Conservation (phyloP, 202 grass and related monocot species). For the Digitaria exilis region DNA sequence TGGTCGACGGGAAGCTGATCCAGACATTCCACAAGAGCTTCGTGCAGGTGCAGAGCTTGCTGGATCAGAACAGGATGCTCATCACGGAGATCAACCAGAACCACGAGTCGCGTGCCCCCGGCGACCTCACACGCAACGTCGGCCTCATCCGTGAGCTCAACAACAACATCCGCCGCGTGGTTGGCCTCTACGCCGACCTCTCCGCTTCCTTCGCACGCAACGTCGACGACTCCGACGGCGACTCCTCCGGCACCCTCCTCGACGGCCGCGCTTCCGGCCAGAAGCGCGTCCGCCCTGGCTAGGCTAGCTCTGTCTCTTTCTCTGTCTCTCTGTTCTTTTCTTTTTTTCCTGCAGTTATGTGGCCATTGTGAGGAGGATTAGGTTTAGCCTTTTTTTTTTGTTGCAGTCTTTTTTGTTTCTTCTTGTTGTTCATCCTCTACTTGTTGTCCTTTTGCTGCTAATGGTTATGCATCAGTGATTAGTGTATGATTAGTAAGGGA, state of each 20-base stretch:
- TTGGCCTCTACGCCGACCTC: constrained; percentile 72
- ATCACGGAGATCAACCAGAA: constrained; percentile 90
- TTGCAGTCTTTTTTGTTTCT: background rate
- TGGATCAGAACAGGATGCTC: constrained; percentile 77
- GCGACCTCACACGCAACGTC: constrained; percentile 70
- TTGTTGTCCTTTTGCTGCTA: constrained; percentile 32
- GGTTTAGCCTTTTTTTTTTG: background rate
- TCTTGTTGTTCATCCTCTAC: constrained; percentile 17
- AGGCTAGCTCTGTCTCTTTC: background rate
- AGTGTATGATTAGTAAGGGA: constrained; percentile 31
- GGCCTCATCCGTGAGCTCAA: constrained; percentile 85
- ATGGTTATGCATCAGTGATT: constrained; percentile 34
- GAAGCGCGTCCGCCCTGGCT: constrained; percentile 54
- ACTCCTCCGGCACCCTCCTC: constrained; percentile 55
- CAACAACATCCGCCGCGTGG: constrained; percentile 84
- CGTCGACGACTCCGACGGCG: constrained; percentile 58
- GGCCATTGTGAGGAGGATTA: constrained; percentile 3
- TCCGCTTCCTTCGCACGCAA: constrained; percentile 62
- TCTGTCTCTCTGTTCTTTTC: background rate
- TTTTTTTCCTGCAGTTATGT: too few relatives aligned
- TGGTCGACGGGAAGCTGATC: constrained; percentile 58
- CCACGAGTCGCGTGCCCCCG: constrained; percentile 64
- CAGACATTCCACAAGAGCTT: constrained; percentile 89
- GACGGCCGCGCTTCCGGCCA: constrained; percentile 38
- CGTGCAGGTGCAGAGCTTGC: constrained; percentile 79